Evolutionary conservation across 139 green algal genomes (phyloP).

Genomic region (Micractinium conductrix): DNA sequence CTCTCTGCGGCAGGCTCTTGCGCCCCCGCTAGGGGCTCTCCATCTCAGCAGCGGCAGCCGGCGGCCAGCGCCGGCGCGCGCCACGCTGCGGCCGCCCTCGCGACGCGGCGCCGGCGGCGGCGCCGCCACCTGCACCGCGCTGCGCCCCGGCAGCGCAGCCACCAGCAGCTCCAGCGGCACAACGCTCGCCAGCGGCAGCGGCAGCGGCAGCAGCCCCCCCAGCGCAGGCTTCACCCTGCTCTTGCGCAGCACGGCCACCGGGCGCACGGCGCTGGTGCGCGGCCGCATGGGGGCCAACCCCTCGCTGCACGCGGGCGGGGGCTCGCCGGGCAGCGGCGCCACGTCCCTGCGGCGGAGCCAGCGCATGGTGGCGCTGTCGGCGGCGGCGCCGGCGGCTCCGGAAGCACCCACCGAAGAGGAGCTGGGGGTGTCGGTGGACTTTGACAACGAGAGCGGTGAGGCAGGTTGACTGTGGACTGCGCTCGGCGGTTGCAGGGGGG

Average conservation of each 20-base stretch:
- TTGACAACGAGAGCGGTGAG: constrained; percentile 29
- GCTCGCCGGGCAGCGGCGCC: neutral
- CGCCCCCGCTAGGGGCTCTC: neutral
- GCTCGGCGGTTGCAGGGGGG: too few relatives aligned
- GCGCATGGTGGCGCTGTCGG: constrained; percentile 25
- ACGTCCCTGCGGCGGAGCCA: constrained; percentile 17
- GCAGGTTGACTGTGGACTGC: too few relatives aligned
- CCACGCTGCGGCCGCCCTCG: neutral
- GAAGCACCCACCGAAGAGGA: neutral
- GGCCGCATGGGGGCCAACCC: neutral
- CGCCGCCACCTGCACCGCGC: neutral
- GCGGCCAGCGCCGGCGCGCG: neutral
- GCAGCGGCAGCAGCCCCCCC: neutral
- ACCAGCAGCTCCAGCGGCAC: neutral
- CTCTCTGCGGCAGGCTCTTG: neutral
- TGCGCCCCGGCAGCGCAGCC: neutral
- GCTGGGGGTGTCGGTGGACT: neutral
- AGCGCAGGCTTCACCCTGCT: neutral
- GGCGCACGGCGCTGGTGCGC: neutral
- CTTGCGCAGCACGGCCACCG: constrained; percentile 4
- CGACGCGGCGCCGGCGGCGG: neutral
- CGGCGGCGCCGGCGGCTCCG: neutral
- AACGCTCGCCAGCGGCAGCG: neutral
- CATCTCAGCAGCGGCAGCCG: neutral
- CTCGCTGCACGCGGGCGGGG: neutral